A percentile compares a stretch with the other conserved stretches of the same genome.
phyloP scores from a whole-genome alignment of 2,329 filamentous ascomycete genomes.

The Ascochyta viciae-villosae region DNA sequence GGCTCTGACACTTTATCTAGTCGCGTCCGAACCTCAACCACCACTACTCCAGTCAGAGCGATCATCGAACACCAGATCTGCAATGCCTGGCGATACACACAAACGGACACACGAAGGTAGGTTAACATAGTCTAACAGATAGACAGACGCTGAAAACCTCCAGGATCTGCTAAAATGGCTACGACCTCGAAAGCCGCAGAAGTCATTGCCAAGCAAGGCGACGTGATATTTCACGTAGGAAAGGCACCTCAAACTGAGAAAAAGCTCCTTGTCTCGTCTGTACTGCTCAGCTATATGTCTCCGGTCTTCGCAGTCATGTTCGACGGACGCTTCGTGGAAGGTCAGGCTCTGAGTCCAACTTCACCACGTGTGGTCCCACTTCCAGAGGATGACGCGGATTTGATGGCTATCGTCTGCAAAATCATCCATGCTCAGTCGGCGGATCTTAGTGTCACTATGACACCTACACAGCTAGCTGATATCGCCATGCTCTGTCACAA shows the following conservation, averaged over 20 bases:
- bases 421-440: not conserved
- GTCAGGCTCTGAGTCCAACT: not conserved
- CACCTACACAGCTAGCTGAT: not conserved
- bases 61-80: not conserved
- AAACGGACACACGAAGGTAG: not conserved
- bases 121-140: not conserved
- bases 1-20: not conserved
- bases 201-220: not conserved
- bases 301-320: constrained; percentile 5
- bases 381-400: not conserved
- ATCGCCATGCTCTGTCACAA: constrained; percentile 33
- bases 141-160: not conserved
- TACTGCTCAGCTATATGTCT: not conserved
- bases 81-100: not conserved
- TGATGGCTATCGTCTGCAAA: not conserved
- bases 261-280: constrained; percentile 3
- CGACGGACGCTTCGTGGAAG: not conserved
- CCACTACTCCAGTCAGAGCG: no score
- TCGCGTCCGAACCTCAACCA: not conserved
- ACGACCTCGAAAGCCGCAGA: no score
- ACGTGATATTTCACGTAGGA: not conserved
- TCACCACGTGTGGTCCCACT: not conserved
- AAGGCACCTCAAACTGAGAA: not conserved
- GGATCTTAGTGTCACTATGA: not conserved
- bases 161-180: not conserved